phyloP scores from a whole-genome alignment of 352 stramenopile genomes.

The Pythium rhizo-oryzae region DNA sequence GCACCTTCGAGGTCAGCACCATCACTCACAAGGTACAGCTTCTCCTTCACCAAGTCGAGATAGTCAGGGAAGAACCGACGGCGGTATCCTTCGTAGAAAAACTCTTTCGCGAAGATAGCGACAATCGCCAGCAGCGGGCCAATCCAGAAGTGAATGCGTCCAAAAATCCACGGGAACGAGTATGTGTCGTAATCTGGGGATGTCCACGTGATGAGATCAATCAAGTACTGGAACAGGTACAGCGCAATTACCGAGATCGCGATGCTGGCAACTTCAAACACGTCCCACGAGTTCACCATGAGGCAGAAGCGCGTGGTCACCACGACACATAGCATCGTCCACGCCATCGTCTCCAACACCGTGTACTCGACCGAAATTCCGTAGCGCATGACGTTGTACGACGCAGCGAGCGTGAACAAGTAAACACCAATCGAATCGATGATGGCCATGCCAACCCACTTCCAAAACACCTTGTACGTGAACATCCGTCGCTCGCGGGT shows the following conservation, averaged over 20 bases:
- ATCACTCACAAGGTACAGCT: constrained; percentile 21
- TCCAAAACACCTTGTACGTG: constrained; percentile 85
- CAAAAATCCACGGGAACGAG: constrained; percentile 83
- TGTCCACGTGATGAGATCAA: constrained; percentile 67
- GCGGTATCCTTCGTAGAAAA: constrained; percentile 66
- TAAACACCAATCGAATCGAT: constrained; percentile 81
- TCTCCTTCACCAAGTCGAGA: constrained; percentile 73
- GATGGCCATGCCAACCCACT: constrained; percentile 79
- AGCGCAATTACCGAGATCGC: constrained; percentile 52
- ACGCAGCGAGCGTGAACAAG: constrained; percentile 49
- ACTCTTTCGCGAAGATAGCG: constrained; percentile 68
- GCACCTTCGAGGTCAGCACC: constrained; percentile 18
- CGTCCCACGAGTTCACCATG: constrained; percentile 84
- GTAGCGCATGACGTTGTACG: constrained; percentile 62
- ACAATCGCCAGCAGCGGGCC: constrained; percentile 73
- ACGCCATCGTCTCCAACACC: constrained; percentile 65
- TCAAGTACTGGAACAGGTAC: constrained; percentile 68
- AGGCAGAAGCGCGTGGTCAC: constrained; percentile 79
- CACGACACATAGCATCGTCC: constrained; percentile 79
- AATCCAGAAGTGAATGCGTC: constrained; percentile 65
- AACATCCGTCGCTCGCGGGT: constrained; percentile 65
- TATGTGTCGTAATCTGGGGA: constrained; percentile 65
- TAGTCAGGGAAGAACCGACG: constrained; percentile 73
- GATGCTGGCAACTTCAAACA: constrained; percentile 60
- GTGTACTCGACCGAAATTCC: constrained; percentile 63